These are phyloP conservation scores for Lasiodiplodia citricola DNA, from an alignment of 2,329 filamentous ascomycete genomes.

Conservation along the genomic window DNA sequence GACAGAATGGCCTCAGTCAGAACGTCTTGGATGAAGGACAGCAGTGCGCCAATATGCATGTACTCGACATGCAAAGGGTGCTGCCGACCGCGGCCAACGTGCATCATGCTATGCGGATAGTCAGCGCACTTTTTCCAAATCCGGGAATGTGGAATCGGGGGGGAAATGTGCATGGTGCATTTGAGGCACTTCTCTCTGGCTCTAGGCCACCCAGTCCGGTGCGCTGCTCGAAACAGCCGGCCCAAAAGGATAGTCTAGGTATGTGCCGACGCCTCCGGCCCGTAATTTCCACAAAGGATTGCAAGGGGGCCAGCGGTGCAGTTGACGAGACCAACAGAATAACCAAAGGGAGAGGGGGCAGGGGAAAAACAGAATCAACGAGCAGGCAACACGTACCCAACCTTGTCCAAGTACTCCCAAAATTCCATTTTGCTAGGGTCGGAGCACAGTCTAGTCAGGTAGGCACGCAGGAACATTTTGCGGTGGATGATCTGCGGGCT, in stretches of 20 bases:
- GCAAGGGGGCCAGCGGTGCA: not conserved
- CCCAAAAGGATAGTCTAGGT: not conserved
- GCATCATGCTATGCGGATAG: constrained; percentile 67
- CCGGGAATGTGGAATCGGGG: not conserved
- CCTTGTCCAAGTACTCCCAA: constrained; percentile 85
- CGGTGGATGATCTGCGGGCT: constrained; percentile 77
- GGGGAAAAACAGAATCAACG: not conserved
- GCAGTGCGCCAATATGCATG: constrained; percentile 73
- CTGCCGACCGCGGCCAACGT: constrained; percentile 73
- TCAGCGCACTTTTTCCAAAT: not conserved
- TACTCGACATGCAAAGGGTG: constrained; percentile 81
- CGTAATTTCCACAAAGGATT: not conserved
- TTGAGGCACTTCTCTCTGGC: not conserved
- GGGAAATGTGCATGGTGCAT: constrained; percentile 27
- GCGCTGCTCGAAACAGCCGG: constrained; percentile 4
- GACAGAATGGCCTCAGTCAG: constrained; percentile 77
- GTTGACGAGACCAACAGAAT: not conserved
- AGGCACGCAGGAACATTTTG: constrained; percentile 79
- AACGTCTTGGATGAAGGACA: constrained; percentile 79
- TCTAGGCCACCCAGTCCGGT: constrained; percentile 6
- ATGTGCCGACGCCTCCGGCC: not conserved
- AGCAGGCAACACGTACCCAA: constrained; percentile 61
- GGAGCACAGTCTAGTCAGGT: constrained; percentile 74
- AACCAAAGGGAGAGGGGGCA: no score
- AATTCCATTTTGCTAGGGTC: constrained; percentile 78